Conservation (phyloP, 305 asterid species). For the Fraxinus paxiana region DNA sequence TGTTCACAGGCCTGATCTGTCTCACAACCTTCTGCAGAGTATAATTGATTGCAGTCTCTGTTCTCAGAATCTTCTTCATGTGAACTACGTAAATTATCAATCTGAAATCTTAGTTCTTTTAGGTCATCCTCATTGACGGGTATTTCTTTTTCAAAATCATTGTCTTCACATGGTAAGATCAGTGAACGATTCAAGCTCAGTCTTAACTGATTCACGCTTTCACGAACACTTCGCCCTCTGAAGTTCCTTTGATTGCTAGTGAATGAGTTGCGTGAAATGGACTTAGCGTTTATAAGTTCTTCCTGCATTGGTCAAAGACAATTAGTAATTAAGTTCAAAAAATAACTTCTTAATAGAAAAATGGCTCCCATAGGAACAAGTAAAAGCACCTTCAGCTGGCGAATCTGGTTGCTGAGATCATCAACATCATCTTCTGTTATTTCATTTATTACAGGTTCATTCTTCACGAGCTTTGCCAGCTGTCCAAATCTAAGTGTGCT, state of each 20-base stretch:
- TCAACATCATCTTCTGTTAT: constrained; percentile 81
- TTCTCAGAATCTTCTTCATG: constrained; percentile 24
- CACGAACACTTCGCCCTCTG: constrained; percentile 63
- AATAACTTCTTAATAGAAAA: background rate
- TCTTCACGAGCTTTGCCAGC: constrained; percentile 57
- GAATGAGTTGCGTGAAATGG: constrained; percentile 44
- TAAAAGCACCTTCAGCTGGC: constrained; percentile 68
- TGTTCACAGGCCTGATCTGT: constrained; percentile 64
- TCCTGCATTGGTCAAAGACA: constrained; percentile 50
- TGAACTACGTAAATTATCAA: constrained; percentile 44
- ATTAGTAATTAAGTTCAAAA: constrained; percentile 7
- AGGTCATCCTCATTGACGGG: constrained; percentile 60
- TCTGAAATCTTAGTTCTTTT: constrained; percentile 60
- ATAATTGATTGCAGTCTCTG: constrained; percentile 35
- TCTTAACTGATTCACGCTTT: constrained; percentile 79
- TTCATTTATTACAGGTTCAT: constrained; percentile 80
- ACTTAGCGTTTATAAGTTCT: constrained; percentile 81
- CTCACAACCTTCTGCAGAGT: constrained; percentile 67
- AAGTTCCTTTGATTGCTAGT: constrained; percentile 48
- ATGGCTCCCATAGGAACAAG: constrained; percentile 11
- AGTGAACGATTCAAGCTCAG: constrained; percentile 80
- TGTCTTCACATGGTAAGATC: constrained; percentile 59
- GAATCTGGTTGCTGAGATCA: constrained; percentile 80
- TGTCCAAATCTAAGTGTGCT: constrained; percentile 90
- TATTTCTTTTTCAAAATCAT: constrained; percentile 45